Conservation (phyloP, 371 early-diverging fungal species). For the Chytridium lagenaria region DNA sequence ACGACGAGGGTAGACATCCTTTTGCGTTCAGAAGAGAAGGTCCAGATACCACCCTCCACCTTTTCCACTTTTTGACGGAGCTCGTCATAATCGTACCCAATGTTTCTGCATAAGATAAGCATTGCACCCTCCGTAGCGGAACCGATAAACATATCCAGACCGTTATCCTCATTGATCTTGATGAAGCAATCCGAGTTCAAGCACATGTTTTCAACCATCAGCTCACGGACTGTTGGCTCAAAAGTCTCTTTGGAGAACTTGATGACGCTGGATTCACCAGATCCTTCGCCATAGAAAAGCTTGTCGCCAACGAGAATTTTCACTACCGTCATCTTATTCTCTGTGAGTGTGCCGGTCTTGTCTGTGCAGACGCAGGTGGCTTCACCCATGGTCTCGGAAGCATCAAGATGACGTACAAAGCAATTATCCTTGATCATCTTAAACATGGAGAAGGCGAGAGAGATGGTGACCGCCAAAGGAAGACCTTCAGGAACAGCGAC, state of each 20-base stretch:
- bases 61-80: conserved; percentile 40
- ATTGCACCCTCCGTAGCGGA: conserved; percentile 59
- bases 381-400: conserved; percentile 98
- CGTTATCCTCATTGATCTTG: conserved; percentile 45
- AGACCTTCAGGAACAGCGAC: conserved; percentile 98
- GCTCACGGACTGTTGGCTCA: conserved; percentile 26
- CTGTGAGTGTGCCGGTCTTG: conserved; percentile 97
- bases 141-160: conserved; percentile 53
- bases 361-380: conserved; percentile 96
- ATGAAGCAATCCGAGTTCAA: conserved; percentile 58
- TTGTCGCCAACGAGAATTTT: conserved; percentile 51
- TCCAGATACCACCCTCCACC: conserved; percentile 53
- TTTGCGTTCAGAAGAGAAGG: conserved; percentile 55
- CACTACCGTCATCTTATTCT: conserved; percentile 95
- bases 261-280: conserved; percentile 42
- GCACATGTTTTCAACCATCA: conserved; percentile 49
- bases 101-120: conserved; percentile 47
- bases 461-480: conserved; percentile 96
- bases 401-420: conserved; percentile 91
- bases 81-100: conserved; percentile 48
- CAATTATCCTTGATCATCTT: conserved; percentile 91
- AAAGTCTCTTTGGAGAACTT: conserved; percentile 39
- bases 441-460: conserved; percentile 92
- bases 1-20: conserved; percentile 55
- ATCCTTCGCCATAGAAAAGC: conserved; percentile 52